Conservation (phyloP, 78 protist genomes). For the slime mould (Dictyostelium discoideum) region dicty_2.7 NC_007091.3:142501-143000, state of each 20-base stretch:
- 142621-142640: slow-evolving; percentile 44
- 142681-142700: slow-evolving; percentile 82
- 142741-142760: too few species aligned
- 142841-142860: slow-evolving; percentile 24
- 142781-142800: background rate
- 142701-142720: slow-evolving; percentile 87
- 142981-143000: background rate
- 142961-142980: slow-evolving; percentile 30
- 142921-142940: slow-evolving; percentile 82
- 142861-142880: slow-evolving; percentile 46
- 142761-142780: too few species aligned
- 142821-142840: slow-evolving; percentile 84
- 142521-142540: slow-evolving; percentile 86
- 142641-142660: slow-evolving; percentile 75
- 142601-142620: slow-evolving; percentile 91
- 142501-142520: slow-evolving; percentile 26
- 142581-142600: slow-evolving; percentile 80
- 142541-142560: slow-evolving; percentile 89
- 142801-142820: slow-evolving; percentile 10
- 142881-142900: slow-evolving; percentile 40
- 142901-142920: slow-evolving; percentile 79
- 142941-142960: slow-evolving; percentile 89
- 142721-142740: slow-evolving; percentile 20
- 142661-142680: slow-evolving; percentile 44
- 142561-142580: slow-evolving; percentile 82